These are phyloP conservation scores for Coemansia sp. DNA, from an alignment of 192 early-diverging fungal species.

Conservation along the genomic window DNA sequence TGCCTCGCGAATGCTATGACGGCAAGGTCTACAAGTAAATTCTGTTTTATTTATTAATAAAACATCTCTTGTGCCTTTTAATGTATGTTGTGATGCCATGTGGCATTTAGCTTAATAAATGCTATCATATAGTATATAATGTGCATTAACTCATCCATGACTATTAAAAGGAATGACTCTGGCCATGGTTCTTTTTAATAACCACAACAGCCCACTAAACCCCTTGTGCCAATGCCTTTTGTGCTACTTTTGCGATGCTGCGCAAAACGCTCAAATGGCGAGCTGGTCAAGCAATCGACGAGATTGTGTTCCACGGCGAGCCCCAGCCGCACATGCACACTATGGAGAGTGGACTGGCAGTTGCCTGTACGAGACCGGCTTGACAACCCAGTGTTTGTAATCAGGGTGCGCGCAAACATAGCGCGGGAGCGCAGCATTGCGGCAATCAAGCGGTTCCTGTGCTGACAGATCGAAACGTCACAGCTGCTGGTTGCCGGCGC, in stretches of 20 bases:
- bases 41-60: not conserved
- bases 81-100: too few relatives aligned
- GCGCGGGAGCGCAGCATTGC: slow-evolving; percentile 56
- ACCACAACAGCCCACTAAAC: not conserved
- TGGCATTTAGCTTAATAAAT: too few relatives aligned
- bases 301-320: slow-evolving; percentile 61
- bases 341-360: slow-evolving; percentile 57
- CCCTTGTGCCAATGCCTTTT: slow-evolving; percentile 19
- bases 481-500: slow-evolving; percentile 54
- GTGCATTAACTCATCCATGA: too few relatives aligned
- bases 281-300: slow-evolving; percentile 57
- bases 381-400: slow-evolving; percentile 56
- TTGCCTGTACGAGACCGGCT: slow-evolving; percentile 57
- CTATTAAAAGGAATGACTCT: too few relatives aligned
- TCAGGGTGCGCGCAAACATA: slow-evolving; percentile 57
- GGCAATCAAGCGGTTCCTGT: slow-evolving; percentile 62
- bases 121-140: too few relatives aligned
- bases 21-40: slow-evolving; percentile 85
- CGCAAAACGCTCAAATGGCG: slow-evolving; percentile 71
- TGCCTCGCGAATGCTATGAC: slow-evolving; percentile 74
- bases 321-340: slow-evolving; percentile 51
- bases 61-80: too few relatives aligned
- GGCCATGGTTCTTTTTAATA: too few relatives aligned
- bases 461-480: slow-evolving; percentile 63
- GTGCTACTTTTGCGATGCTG: slow-evolving; percentile 61